These are phyloP conservation scores for Neopestalotiopsis rosae DNA, from an alignment of 2,329 filamentous ascomycete genomes.

Conservation along the genomic window DNA sequence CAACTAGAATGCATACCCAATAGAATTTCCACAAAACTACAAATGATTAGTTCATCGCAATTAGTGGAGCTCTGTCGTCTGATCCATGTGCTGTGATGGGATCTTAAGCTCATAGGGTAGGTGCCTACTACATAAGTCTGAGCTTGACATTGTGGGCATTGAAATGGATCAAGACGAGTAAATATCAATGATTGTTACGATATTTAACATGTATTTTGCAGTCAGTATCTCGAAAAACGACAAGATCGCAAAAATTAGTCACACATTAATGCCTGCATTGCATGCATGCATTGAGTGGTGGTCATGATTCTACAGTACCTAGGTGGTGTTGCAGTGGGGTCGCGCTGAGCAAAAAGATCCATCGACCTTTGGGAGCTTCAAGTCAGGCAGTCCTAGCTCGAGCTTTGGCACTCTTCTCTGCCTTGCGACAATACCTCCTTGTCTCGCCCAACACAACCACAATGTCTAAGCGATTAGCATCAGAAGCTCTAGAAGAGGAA, in stretches of 20 bases:
- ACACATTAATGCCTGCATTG: no score
- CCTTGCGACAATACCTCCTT: slow-evolving; percentile 12
- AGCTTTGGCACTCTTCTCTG: slow-evolving; percentile 3
- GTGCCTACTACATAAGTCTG: no score
- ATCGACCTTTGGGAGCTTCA: not conserved
- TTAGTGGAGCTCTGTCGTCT: no score
- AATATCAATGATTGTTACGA: no score
- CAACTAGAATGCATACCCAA: slow-evolving; percentile 12
- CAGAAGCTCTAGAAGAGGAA: slow-evolving; percentile 62
- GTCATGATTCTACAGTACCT: not conserved
- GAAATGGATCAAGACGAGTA: no score
- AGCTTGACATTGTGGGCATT: no score
- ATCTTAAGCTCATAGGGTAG: no score
- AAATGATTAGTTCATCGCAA: not conserved
- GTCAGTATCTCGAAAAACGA: no score
- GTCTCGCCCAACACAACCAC: not conserved
- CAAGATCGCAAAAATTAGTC: no score
- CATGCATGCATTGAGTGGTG: not conserved
- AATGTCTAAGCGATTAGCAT: slow-evolving; percentile 64
- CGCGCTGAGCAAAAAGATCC: not conserved
- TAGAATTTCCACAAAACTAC: not conserved
- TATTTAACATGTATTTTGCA: no score
- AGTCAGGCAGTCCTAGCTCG: not conserved
- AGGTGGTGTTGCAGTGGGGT: not conserved
- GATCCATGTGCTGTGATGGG: no score